Base-by-base conservation (phyloP, 1,139 yeast genomes). In the Protomyces macrosporus region DNA sequence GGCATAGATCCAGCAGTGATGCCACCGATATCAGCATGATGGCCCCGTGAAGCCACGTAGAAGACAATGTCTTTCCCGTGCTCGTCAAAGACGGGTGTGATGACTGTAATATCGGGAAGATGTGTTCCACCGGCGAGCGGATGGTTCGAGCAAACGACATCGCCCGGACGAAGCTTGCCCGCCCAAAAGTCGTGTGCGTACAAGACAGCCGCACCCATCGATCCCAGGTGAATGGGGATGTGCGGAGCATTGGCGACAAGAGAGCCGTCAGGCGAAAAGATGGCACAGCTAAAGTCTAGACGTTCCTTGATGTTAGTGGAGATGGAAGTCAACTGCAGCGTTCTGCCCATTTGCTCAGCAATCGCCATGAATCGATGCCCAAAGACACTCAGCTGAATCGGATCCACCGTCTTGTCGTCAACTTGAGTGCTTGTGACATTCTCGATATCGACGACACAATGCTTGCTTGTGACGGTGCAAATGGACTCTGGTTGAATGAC, bases 281-380 rank as follows among this genome's bases (percentile, higher is more conserved):
- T 73, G 1, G 93, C 93, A 77, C 91, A 86, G 6, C 90, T 85
- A 70, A 85, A 86, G 72, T 86, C 93, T 65, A 87, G 76, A 68
- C 93, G 75, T 71, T 86, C 93, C 71, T 87, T 86, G 62, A 87
- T 87, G 70, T 86, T 86, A 10, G 90, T 85, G 4, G 89, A 84
- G 55, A 86, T 87, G 4, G 89, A 82, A 0, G 90, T 86, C 72
- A 84, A 86, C 69, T 86, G 85, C 68, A 86, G 75, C 7, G 89
- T 86, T 65, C 83, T 78, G 5, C 91, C 91, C 91, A 86, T 86
- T 72, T 86, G 90, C 70, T 86, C 91, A 3, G 91, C 91, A 71
- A 86, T 84, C 59, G 87, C 86, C 90, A 86, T 86, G 71, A 86
- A 86, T 69, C 90, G 76, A 72, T 86, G 88, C 37, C 89, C 86